Evolutionary conservation across 2,329 filamentous ascomycete genomes (phyloP), one percentile per base, ranked within the genome.

Genomic region (Aulographum hederae): DNA sequence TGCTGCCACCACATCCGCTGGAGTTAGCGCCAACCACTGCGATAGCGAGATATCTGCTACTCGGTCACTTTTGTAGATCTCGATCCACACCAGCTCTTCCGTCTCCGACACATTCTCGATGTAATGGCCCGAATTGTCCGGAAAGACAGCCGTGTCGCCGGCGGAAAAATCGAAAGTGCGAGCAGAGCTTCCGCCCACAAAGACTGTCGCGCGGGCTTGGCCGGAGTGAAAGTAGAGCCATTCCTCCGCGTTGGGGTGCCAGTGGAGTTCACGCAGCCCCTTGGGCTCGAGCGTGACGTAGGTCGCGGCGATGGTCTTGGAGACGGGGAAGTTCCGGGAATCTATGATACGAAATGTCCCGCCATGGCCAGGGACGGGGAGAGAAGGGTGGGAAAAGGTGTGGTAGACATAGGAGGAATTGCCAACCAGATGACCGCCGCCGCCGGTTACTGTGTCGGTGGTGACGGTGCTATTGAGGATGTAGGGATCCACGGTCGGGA

Each of bases 201-300:
- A 78, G 3, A 75, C 67, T 0, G 71, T 77, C 0, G 72, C 73
- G 17, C 66, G 63, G 1, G 56, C 73, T 2, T 58, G 50, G 16
- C 73, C 74, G 36, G 65, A 56, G 45, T 75, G 69, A 54, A 79
- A 78, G 51, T 77, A 78, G 2, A 78, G 50, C 73, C 74, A 78
- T 46, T 78, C 73, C 41, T 77, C 69, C 46, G 71, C 68, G 43
- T 72, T 77, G 2, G 72, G 73, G 46, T 77, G 72, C 74, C 73
- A 78, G 43, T 78, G 73, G 18, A 78, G 53, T 51, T 78, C 73
- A 18, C 74, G 56, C 26, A 79, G 49, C 1, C 62, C 73, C 25
- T 63, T 63, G 0, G 74, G 74, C 51, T 75, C 62, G 6, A 79
- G 57, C 0, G 63, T 66, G 2, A 79, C 69, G 37, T 74, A 63